A percentile compares a stretch with the other conserved stretches of the same genome.
These are phyloP conservation scores for Solanum clarkiae DNA, from an alignment of 257 asterid genomes.

Conservation along the genomic window DNA sequence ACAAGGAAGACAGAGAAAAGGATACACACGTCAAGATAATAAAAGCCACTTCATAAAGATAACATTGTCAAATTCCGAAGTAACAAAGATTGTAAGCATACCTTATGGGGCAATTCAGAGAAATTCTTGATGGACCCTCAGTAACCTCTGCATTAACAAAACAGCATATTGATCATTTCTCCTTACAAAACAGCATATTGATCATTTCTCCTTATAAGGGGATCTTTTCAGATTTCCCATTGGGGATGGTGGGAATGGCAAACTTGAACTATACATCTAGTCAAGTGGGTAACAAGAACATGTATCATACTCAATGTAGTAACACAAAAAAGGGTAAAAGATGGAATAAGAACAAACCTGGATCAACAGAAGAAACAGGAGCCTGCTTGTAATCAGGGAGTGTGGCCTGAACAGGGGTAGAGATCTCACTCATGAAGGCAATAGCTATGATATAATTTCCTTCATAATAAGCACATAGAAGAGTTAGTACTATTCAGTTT, in stretches of 20 bases:
- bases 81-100: conserved; percentile 15
- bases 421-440: conserved; percentile 50
- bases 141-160: conserved; percentile 41
- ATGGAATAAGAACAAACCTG: conserved; percentile 38
- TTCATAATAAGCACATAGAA: conserved; percentile 20
- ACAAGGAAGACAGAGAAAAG: background rate
- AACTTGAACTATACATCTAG: background rate
- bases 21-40: background rate
- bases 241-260: background rate
- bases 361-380: conserved; percentile 43
- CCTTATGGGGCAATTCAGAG: conserved; percentile 94
- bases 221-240: background rate
- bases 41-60: background rate
- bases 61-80: background rate
- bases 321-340: background rate
- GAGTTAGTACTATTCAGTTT: background rate
- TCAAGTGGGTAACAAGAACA: background rate
- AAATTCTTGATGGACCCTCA: conserved; percentile 81
- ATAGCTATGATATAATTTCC: conserved; percentile 62
- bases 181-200: background rate
- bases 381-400: conserved; percentile 64
- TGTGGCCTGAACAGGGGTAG: conserved; percentile 27
- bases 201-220: background rate
- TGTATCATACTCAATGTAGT: background rate
- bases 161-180: background rate